Percentiles rank a stretch among this genome's conserved stretches.
phyloP scores from a whole-genome alignment of 1,284 basidiomycete species.

The Neotropicomus parvogracilis region DNA sequence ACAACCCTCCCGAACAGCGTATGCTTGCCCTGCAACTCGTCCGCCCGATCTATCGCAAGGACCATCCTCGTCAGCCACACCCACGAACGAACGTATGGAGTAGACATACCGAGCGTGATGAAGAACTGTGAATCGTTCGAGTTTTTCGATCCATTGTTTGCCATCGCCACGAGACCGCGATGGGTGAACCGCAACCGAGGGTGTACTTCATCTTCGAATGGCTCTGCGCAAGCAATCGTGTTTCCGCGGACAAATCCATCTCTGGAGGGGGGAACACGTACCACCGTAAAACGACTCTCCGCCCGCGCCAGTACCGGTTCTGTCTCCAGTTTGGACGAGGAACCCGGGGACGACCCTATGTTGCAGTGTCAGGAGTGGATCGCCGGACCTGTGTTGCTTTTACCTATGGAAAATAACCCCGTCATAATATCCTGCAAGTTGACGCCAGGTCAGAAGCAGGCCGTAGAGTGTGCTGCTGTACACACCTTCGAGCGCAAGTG shows the following conservation, averaged over 20 bases:
- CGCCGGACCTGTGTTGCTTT: conserved; percentile 6
- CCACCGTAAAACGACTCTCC: conserved; percentile 92
- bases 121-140: conserved; percentile 90
- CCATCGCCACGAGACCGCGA: conserved; percentile 91
- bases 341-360: conserved; percentile 79
- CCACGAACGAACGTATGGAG: background rate
- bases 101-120: conserved; percentile 74
- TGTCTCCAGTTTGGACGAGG: conserved; percentile 94
- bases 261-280: conserved; percentile 32
- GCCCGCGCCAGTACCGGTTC: conserved; percentile 85
- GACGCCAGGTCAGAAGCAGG: conserved; percentile 9
- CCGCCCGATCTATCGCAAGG: conserved; percentile 65
- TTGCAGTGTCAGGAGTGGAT: background rate
- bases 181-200: conserved; percentile 81
- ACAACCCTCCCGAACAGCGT: conserved; percentile 81
- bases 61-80: background rate
- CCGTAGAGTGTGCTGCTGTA: conserved; percentile 21
- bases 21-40: conserved; percentile 86
- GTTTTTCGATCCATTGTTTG: conserved; percentile 82
- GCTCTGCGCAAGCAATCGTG: conserved; percentile 53
- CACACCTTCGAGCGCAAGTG: conserved; percentile 86
- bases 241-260: background rate
- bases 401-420: conserved; percentile 89
- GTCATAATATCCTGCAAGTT: conserved; percentile 84
- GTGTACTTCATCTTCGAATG: conserved; percentile 92